These are phyloP conservation scores for Sarocladium brachiariae DNA, from an alignment of 2,329 filamentous ascomycete genomes.

Conservation along the genomic window DNA sequence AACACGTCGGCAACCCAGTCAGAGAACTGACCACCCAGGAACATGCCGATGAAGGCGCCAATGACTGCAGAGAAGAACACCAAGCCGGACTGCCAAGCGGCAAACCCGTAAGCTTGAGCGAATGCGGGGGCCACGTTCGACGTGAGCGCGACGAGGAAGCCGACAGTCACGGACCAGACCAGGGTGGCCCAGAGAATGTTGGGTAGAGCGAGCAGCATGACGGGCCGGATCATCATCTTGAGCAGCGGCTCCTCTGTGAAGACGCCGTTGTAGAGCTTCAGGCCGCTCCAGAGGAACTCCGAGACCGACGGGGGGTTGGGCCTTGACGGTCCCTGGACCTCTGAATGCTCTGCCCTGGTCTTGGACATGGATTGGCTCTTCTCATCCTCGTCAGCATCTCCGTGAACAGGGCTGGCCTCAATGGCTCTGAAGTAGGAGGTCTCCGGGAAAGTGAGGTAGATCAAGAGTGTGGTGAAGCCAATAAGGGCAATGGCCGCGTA, in stretches of 20 bases:
- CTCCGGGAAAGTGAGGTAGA: slow-evolving; percentile 48
- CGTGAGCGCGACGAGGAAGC: slow-evolving; percentile 47
- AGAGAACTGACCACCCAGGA: slow-evolving; percentile 40
- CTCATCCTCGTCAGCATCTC: too few relatives aligned
- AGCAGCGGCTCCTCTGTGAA: slow-evolving; percentile 39
- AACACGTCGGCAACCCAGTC: slow-evolving; percentile 44
- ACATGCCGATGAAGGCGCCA: slow-evolving; percentile 41
- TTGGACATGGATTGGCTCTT: too few relatives aligned
- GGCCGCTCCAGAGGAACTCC: too few relatives aligned
- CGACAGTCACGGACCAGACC: slow-evolving; percentile 47
- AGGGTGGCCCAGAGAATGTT: slow-evolving; percentile 49
- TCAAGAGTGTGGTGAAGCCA: slow-evolving; percentile 37
- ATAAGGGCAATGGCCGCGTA: slow-evolving; percentile 43
- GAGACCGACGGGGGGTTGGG: too few relatives aligned
- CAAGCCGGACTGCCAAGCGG: slow-evolving; percentile 40
- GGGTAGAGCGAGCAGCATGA: slow-evolving; percentile 43
- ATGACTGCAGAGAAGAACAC: slow-evolving; percentile 43
- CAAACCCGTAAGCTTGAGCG: slow-evolving; percentile 33
- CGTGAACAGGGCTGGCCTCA: background rate
- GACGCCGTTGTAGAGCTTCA: too few relatives aligned
- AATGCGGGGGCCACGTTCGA: slow-evolving; percentile 44
- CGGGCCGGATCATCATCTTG: slow-evolving; percentile 41
- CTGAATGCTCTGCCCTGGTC: too few relatives aligned
- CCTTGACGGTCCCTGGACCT: too few relatives aligned
- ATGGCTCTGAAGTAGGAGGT: slow-evolving; percentile 37